These are phyloP conservation scores for Metrosideros polymorpha DNA, from an alignment of 441 rosid genomes.

Conservation along the genomic window DNA sequence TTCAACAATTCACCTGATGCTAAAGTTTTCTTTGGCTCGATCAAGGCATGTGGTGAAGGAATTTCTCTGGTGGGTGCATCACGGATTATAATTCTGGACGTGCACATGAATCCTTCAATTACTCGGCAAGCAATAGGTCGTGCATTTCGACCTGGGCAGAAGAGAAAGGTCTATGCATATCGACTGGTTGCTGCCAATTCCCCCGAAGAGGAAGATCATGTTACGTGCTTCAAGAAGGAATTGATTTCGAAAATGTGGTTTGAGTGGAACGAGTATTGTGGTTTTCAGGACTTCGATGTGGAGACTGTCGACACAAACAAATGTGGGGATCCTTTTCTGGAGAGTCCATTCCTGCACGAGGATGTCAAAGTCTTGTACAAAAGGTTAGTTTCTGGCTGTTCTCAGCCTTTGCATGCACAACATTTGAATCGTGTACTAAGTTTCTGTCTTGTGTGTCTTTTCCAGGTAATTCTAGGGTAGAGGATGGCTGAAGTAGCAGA, in stretches of 20 bases:
- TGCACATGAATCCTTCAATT: constrained; percentile 86
- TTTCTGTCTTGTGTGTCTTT: neutral
- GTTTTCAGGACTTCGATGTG: constrained; percentile 37
- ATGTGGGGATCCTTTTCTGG: constrained; percentile 48
- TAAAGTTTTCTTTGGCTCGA: constrained; percentile 79
- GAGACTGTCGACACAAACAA: constrained; percentile 39
- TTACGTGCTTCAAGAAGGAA: constrained; percentile 63
- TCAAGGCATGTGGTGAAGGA: constrained; percentile 92
- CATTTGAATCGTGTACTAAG: neutral
- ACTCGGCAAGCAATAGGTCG: constrained; percentile 89
- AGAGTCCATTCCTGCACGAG: constrained; percentile 27
- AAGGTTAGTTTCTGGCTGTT: constrained; percentile 31
- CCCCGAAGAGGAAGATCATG: constrained; percentile 63
- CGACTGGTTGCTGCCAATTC: constrained; percentile 68
- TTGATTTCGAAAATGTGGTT: constrained; percentile 82
- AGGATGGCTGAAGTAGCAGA: neutral
- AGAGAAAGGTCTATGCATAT: constrained; percentile 59
- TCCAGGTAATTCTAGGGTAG: constrained; percentile 22
- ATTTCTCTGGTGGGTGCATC: constrained; percentile 88
- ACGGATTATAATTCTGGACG: constrained; percentile 64
- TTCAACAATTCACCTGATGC: constrained; percentile 67
- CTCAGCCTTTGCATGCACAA: neutral
- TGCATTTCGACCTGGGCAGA: constrained; percentile 84
- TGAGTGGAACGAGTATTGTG: constrained; percentile 71
- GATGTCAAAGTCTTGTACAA: constrained; percentile 44